Base-by-base conservation (phyloP, 176 grass and related monocot species). In the Pharus latifolius region DNA sequence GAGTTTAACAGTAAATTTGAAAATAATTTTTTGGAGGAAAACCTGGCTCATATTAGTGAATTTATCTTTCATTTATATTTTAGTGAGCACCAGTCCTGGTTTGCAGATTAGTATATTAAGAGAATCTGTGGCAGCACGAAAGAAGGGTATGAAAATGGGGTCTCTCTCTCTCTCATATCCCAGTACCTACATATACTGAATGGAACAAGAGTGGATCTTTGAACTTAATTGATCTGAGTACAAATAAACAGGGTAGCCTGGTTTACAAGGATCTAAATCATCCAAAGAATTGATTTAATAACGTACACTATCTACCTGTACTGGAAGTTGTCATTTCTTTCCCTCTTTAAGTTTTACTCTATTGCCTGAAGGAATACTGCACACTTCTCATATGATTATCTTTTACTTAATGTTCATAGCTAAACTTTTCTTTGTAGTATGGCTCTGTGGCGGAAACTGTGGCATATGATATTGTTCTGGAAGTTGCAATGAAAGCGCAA, bases 361-460 rank as follows among this genome's bases (percentile, higher is more conserved):
- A 53, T 61, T 3, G 8, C 23, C 10, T 68, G 35, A 69, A 69
- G 46, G n/a, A 52, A 62, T 34, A 22, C 19, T 41, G 15, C 55
- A 45, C 35, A 24, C 2, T 40, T 83, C 69, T 61, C 3, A 53
- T 37, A 50, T 74, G 46, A 29, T 62, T 54, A 18, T 12, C 40
- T 12, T 78, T 31, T 56, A 52, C 59, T 81, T 41, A 26, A 41
- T 87, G 43, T 50, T 80, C 64, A 60, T 82, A 47, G 11, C 13
- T 55, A 20, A 80, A 70, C 27, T 86, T 84, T 73, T 55, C 37
- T 78, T 51, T 86, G 56, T 70, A 92, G 90, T 92, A 84, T 86
- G 95, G 95, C 48, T 94, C 90, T 51, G 89, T 99, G 63, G 95
- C 90, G 67, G 95, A 99, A 83, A 99, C 95, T 51, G 95, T 99